Evolutionary conservation across 345 rosid species (phyloP), one percentile per base, ranked within the genome.

Genomic region (Hibiscus trionum): DNA sequence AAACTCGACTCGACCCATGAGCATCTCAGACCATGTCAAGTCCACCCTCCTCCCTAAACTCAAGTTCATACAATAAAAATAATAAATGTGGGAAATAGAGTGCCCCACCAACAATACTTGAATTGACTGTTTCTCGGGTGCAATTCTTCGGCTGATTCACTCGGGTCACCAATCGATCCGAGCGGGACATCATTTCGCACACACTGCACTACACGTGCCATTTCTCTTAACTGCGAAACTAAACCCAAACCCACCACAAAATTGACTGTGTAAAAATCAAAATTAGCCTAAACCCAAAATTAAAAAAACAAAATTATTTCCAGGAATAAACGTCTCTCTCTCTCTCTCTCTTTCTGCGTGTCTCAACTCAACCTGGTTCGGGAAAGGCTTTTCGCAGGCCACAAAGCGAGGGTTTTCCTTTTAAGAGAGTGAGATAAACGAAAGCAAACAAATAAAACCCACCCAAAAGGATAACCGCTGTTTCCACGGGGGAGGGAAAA

Each of bases 151-250:
- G 42, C 42, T 7, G 42, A 37, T 37, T 37, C 42, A 37, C 42
- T 37, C 42, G 42, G 42, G 37, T 1, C 56, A 53, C 61, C 47
- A 46, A 46, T 46, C 69, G 57, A 68, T 6, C 66, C 76, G 81
- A 75, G 24, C 52, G 70, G 26, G 2, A 14, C 1, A 10, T 15
- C 27, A 61, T 4, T 69, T 4, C 74, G 19, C 84, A 80, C 66
- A 76, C 77, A 21, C 58, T 68, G 77, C 33, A 31, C 33, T 31
- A 31, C 83, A 78, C 80, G 82, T 82, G 84, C 73, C 16, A 5
- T 49, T 49, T 16, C 31, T 12, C 70, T 72, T 56, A 15, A 75
- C 71, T 9, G 52, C 3, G 66, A 80, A 65, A 44, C 33, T 12
- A 12, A 64, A 77, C 69, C 39, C 62, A 61, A 78, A 73, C 75